Evolutionary conservation across 2,329 filamentous ascomycete species (phyloP).

Genomic region (Sarocladium brachiariae): DNA sequence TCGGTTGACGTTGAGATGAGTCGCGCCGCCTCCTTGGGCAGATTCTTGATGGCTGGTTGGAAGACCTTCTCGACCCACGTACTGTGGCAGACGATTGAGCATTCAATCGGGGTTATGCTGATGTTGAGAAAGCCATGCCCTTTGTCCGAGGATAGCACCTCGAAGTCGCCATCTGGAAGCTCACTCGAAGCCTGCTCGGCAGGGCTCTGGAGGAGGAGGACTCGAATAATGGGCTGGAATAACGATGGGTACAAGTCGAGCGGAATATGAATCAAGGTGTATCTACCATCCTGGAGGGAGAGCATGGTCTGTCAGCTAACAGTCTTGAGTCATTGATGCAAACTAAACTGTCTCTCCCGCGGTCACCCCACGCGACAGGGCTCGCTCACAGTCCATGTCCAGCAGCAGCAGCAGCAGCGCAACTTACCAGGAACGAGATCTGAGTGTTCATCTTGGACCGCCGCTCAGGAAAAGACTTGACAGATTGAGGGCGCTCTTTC

Average conservation of each 20-base stretch:
- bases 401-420: too few relatives aligned
- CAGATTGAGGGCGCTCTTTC: too few relatives aligned
- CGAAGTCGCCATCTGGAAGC: constrained; percentile 19
- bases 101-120: constrained; percentile 85
- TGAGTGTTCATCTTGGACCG: constrained; percentile 38
- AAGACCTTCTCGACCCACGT: constrained; percentile 70
- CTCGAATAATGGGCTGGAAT: constrained; percentile 77
- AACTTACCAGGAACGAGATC: constrained; percentile 43
- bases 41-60: constrained; percentile 57
- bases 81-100: constrained; percentile 81
- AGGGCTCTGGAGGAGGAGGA: constrained; percentile 60
- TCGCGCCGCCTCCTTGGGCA: constrained; percentile 47
- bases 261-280: constrained; percentile 87
- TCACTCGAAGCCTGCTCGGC: constrained; percentile 19
- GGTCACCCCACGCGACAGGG: too few relatives aligned
- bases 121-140: constrained; percentile 90
- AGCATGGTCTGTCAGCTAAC: too few relatives aligned
- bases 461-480: background rate
- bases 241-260: constrained; percentile 70
- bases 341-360: too few relatives aligned
- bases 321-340: too few relatives aligned
- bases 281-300: constrained; percentile 65
- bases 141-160: constrained; percentile 42
- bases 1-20: constrained; percentile 71
- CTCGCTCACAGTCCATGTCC: too few relatives aligned